Base-by-base conservation (phyloP, 2,329 filamentous ascomycete species). In the Parascedosporium putredinis region DNA sequence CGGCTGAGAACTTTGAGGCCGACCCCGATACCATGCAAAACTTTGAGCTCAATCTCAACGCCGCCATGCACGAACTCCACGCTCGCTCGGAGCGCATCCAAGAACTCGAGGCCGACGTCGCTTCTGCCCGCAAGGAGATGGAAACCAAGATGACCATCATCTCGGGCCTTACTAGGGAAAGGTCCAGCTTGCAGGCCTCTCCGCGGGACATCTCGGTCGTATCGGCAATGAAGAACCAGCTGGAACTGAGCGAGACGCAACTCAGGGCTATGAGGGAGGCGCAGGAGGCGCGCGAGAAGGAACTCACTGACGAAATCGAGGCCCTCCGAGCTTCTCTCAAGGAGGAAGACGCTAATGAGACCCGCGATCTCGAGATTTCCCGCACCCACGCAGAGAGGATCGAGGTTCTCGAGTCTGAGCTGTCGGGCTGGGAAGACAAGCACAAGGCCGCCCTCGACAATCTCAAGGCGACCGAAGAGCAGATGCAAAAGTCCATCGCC, bases 61-160 rank as follows among this genome's bases (percentile, higher is more conserved):
- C 88, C 2, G 88, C 91, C 51, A 91, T 96, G 83, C 87, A 93
- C 58, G 93, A 98, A 63, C 74, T 98, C 29, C 86, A 95, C 55
- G 76, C 76, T 8, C 82, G 90, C 38, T 90, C 90, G 34, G 90
- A 97, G 64, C 83, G 90, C 24, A 90, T 96, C 49, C 87, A 94
- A 60, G 83, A 90, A 58, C 74, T 98, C 12, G 93, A 98, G 65
- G 81, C 82, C 5, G 91, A 95, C 57, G 79, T 96, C 51, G 73
- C 82, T 23, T 83, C 81, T 3, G 80, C 89, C 20, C 93, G 88
- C 71, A 95, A 89, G 70, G 93, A 98, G 65, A 95, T 97, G 84
- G 93, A 98, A 62, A 83, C 79, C 54, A 98, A 98, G 77, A 89
- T 91, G 73, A 87, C 88, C 25, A 90, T 98, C 61, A 97, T 98